A percentile compares a stretch with the other conserved stretches of the same genome.
These are phyloP conservation scores for Fusarium sp. DNA, from an alignment of 2,329 filamentous ascomycete species.

Conservation along the genomic window DNA sequence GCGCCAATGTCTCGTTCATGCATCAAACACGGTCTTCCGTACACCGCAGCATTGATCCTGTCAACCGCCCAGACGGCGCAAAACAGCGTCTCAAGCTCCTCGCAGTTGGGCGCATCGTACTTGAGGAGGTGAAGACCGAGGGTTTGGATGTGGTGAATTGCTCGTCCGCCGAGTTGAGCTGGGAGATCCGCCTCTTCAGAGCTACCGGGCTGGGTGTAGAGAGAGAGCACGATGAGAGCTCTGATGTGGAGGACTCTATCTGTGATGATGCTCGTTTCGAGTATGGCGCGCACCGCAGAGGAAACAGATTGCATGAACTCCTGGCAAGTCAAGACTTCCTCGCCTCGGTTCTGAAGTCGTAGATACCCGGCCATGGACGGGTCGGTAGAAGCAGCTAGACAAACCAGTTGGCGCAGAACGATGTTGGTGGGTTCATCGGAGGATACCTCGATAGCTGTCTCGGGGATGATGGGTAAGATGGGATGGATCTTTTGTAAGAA, in stretches of 20 bases:
- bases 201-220: slow-evolving; percentile 66
- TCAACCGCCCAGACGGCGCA: slow-evolving; percentile 70
- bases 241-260: slow-evolving; percentile 65
- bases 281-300: slow-evolving; percentile 57
- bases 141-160: slow-evolving; percentile 66
- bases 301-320: slow-evolving; percentile 61
- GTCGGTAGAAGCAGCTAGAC: slow-evolving; percentile 63
- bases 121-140: slow-evolving; percentile 62
- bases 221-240: slow-evolving; percentile 61
- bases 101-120: slow-evolving; percentile 51
- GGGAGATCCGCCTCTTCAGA: slow-evolving; percentile 64
- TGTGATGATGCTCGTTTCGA: slow-evolving; percentile 63
- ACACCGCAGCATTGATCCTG: slow-evolving; percentile 66
- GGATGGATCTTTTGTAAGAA: slow-evolving; percentile 64
- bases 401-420: slow-evolving; percentile 63
- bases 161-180: slow-evolving; percentile 61
- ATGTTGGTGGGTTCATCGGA: slow-evolving; percentile 50
- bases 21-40: slow-evolving; percentile 67
- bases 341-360: slow-evolving; percentile 52
- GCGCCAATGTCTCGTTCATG: slow-evolving; percentile 68
- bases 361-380: slow-evolving; percentile 56
- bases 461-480: slow-evolving; percentile 61
- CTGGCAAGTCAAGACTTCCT: slow-evolving; percentile 52
- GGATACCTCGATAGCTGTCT: slow-evolving; percentile 45
- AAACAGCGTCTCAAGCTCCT: slow-evolving; percentile 60